Evolutionary conservation across 352 stramenopile genomes (phyloP), one percentile per base, ranked within the genome.

Genomic region (Pythium catenulatum): DNA sequence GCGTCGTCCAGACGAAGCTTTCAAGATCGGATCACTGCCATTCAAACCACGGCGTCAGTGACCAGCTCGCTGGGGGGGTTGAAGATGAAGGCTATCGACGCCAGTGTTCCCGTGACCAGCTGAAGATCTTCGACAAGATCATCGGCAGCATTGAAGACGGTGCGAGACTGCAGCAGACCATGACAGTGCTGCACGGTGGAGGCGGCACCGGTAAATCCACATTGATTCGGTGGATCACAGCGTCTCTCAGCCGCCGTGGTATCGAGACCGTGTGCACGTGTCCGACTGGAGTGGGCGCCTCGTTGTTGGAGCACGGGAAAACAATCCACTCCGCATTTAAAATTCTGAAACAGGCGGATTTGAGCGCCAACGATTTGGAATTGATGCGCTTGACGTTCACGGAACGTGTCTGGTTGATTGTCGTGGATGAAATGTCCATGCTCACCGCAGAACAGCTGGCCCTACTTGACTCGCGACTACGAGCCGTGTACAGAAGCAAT

Each of bases 371-470:
- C 65, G 58, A 83, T 69, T 19, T 90, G 25, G 75, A 82, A 21
- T 9, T 56, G 2, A 36, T 90, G 25, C 61, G 69, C 0, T n/a
- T 86, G 0, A 86, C 65, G 0, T 88, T 90, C 34, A 86, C 68
- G 0, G 46, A 88, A 46, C n/a, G 32, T 6, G 61, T 86, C 27
- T 25, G 39, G 13, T 43, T 90, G 7, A 72, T 90, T 25, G 77
- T 90, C 0, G 54, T 83, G 0, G 81, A 88, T 21, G 81, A 90
- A 25, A 54, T 90, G 19, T 88, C 82, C 0, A 89, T 90, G 86
- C 21, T 89, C 13, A 69, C 61, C 15, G 19, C 78, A 1, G 50
- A 61, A 21, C 59, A 82, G 39, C 37, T 90, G 2, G 66, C 81
- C 9, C 34, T 90, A 0, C 46, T 90, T 0, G 82, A 89, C 27